phyloP scores from a whole-genome alignment of 2,329 filamentous ascomycete genomes.

The Exophiala sp. region DNA sequence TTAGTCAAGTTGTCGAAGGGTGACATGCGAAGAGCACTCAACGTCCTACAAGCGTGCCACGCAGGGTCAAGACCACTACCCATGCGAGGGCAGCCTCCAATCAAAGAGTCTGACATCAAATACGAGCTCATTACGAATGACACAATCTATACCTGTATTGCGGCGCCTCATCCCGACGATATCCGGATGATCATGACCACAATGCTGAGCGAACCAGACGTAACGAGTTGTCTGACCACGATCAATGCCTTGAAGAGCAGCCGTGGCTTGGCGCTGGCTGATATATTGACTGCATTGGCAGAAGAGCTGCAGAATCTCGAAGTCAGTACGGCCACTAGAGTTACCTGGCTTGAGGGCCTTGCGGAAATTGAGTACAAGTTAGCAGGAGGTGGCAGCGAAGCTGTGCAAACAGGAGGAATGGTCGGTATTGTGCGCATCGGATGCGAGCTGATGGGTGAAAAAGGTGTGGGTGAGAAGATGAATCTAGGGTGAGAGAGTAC shows the following conservation, averaged over 20 bases:
- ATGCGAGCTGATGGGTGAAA: constrained; percentile 66
- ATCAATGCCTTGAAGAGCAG: constrained; percentile 82
- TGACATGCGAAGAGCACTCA: constrained; percentile 91
- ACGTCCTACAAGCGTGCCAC: constrained; percentile 94
- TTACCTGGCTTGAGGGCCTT: constrained; percentile 85
- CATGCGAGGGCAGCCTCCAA: constrained; percentile 39
- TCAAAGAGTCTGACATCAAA: constrained; percentile 60
- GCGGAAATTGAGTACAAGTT: constrained; percentile 91
- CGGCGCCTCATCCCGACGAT: constrained; percentile 85
- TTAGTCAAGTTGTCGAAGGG: constrained; percentile 86
- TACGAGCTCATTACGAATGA: constrained; percentile 87
- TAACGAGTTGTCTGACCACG: constrained; percentile 82
- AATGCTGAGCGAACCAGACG: constrained; percentile 77
- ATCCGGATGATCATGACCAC: constrained; percentile 81
- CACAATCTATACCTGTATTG: constrained; percentile 94
- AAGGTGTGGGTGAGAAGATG: constrained; percentile 30
- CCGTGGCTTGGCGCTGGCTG: constrained; percentile 84
- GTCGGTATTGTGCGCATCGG: constrained; percentile 85
- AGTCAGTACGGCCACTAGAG: constrained; percentile 80
- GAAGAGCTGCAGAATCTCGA: constrained; percentile 81
- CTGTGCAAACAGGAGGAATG: constrained; percentile 85
- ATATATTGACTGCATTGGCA: constrained; percentile 82
- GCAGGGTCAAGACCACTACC: constrained; percentile 71
- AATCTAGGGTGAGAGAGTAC: constrained; percentile 11
- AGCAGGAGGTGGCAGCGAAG: constrained; percentile 80